phyloP scores from a whole-genome alignment of 1,139 yeast species.

The Kazachstania sp. region DNA sequence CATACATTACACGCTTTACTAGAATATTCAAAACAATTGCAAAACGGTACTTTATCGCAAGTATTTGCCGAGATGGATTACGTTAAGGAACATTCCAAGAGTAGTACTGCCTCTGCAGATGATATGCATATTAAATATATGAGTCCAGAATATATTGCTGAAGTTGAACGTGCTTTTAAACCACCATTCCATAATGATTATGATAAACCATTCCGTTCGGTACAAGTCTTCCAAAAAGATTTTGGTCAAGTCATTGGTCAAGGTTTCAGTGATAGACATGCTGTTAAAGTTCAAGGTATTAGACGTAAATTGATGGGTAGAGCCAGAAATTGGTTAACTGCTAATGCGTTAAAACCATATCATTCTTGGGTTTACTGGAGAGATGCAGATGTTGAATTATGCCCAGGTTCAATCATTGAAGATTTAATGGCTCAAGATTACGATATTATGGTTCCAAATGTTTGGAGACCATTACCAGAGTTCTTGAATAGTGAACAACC shows the following conservation, averaged over 20 bases:
- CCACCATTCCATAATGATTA: conserved; percentile 60
- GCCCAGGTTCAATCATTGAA: conserved; percentile 72
- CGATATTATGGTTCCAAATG: conserved; percentile 84
- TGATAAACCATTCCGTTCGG: conserved; percentile 63
- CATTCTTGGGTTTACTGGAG: conserved; percentile 96
- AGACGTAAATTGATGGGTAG: conserved; percentile 83
- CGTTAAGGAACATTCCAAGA: conserved; percentile 36
- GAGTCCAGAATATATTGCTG: conserved; percentile 55
- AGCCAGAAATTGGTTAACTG: conserved; percentile 80
- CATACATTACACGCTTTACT: conserved; percentile 60
- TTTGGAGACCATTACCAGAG: conserved; percentile 79
- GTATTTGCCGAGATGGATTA: conserved; percentile 49
- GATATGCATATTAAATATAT: conserved; percentile 61
- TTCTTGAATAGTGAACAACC: conserved; percentile 74
- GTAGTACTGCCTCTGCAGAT: conserved; percentile 38
- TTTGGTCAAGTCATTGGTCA: conserved; percentile 81
- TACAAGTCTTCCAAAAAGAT: conserved; percentile 71
- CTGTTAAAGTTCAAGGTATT: conserved; percentile 82
- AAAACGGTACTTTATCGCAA: conserved; percentile 54
- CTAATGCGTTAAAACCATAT: conserved; percentile 68
- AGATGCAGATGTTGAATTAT: conserved; percentile 80
- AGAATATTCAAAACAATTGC: conserved; percentile 58
- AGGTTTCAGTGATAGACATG: conserved; percentile 85
- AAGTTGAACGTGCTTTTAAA: conserved; percentile 48
- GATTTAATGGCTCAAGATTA: conserved; percentile 65